Base-by-base conservation (phyloP, 2,329 filamentous ascomycete genomes). In the Arthrinium phaeospermum region DNA sequence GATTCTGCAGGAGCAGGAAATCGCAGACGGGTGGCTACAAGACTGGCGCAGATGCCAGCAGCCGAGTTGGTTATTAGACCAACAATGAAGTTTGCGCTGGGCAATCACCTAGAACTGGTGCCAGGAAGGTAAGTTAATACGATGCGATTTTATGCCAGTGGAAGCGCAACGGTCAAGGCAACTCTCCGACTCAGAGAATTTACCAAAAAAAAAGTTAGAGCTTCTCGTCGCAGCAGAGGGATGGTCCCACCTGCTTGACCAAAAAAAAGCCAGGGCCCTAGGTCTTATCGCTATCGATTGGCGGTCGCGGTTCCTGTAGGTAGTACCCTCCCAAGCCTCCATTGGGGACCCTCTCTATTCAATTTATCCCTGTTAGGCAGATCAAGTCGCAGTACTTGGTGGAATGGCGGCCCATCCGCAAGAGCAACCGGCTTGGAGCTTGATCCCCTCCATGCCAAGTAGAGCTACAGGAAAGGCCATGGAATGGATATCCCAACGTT, bases 271-370 rank as follows among this genome's bases (percentile, higher is more conserved):
- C 46, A 64, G 16, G 16, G 53, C 53, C 53, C 30, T 37, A 61
- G 53, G 53, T 41, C 57, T 64, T 64, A 64, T 64, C 57, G 57
- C 34, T 64, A 64, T 64, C 57, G 34, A 64, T 64, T 64, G 34
- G 57, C 57, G 30, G 34, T 41, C 57, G 37, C 7, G 57, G 53
- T 19, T 8, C 30, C 51, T 30, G 27, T 30, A 41, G 37, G 27
- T 30, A 41, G 37, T 41, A 41, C 37, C 37, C 37, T 41, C 37
- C 37, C 37, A 41, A 41, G 7, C 37, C 37, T 41, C 37, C 7
- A 41, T 41, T 10, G 10, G 8, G 53, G 30, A 6, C 46, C 46
- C 46, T 12, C 46, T 49, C 22, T n/a, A n/a, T 2, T 30, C 27
- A 30, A 61, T 4, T 24, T 57, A 53, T 16, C 51, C 51, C 53